phyloP scores from a whole-genome alignment of 768 basidiomycete species.

The Podaxis pistillaris region DNA sequence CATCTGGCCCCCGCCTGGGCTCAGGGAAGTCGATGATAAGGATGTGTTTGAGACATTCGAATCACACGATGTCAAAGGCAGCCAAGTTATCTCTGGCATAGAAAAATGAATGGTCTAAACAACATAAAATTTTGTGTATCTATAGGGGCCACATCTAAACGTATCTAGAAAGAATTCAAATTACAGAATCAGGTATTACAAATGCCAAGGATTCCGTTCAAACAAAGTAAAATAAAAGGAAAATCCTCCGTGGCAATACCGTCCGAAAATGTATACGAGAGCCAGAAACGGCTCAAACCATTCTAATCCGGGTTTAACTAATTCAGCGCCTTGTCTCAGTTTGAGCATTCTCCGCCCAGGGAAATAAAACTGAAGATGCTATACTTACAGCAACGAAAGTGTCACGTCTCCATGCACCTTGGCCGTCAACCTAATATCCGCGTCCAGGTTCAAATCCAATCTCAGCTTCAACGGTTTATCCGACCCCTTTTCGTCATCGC shows the following conservation, averaged over 20 bases:
- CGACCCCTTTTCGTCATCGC: slow-evolving; percentile 8
- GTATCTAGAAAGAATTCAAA: too few species aligned
- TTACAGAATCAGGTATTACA: too few species aligned
- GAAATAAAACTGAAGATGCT: neutral
- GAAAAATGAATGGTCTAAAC: too few species aligned
- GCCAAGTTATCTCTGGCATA: too few species aligned
- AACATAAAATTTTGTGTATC: too few species aligned
- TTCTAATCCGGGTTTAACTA: neutral
- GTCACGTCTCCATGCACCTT: slow-evolving; percentile 33
- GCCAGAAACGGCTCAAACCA: neutral
- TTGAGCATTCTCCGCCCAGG: slow-evolving; percentile 1
- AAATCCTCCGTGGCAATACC: neutral
- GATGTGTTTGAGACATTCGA: neutral
- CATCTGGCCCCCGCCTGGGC: slow-evolving; percentile 24
- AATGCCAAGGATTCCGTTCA: too few species aligned
- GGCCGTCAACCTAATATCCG: slow-evolving; percentile 32
- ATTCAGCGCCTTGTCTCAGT: slow-evolving; percentile 15
- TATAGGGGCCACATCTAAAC: too few species aligned
- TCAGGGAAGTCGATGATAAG: slow-evolving; percentile 21
- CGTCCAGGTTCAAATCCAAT: slow-evolving; percentile 33
- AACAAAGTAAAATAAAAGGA: neutral
- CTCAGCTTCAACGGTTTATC: slow-evolving; percentile 25
- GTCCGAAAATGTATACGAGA: neutral
- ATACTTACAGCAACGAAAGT: slow-evolving; percentile 28
- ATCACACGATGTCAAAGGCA: neutral